Evolutionary conservation across 1,139 yeast genomes (phyloP).

Genomic region (Candida frijolesensis): DNA sequence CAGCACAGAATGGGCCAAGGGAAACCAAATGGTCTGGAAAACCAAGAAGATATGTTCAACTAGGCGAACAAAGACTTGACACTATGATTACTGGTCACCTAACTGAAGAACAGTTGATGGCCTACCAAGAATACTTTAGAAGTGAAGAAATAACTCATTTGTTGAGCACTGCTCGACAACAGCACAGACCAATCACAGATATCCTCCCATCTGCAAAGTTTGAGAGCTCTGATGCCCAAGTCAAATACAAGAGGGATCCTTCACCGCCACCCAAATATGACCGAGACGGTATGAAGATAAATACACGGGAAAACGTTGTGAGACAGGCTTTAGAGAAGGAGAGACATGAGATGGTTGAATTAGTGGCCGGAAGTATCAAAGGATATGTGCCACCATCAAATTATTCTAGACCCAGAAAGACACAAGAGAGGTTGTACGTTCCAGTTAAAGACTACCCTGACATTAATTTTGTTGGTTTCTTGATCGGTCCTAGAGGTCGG

Average conservation of each 20-base stretch:
- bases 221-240: constrained; percentile 16
- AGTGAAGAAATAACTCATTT: constrained; percentile 70
- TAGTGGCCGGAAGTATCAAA: constrained; percentile 74
- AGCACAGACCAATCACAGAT: constrained; percentile 44
- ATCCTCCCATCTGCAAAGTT: constrained; percentile 39
- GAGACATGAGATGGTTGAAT: constrained; percentile 73
- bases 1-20: constrained; percentile 1
- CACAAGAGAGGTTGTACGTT: constrained; percentile 79
- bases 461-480: constrained; percentile 86
- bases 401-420: constrained; percentile 69
- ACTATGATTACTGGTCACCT: constrained; percentile 54
- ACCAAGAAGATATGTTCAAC: constrained; percentile 32
- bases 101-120: constrained; percentile 85
- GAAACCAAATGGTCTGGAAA: constrained; percentile 49
- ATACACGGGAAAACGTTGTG: constrained; percentile 76
- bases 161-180: constrained; percentile 52
- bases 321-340: constrained; percentile 70
- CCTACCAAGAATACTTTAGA: constrained; percentile 73
- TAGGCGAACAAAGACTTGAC: constrained; percentile 36
- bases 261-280: constrained; percentile 96
- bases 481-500: constrained; percentile 95
- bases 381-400: constrained; percentile 80
- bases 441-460: constrained; percentile 90
- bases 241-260: constrained; percentile 58
- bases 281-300: constrained; percentile 74